These are phyloP conservation scores for Acacia acuminata DNA, from an alignment of 306 rosid species.

Conservation along the genomic window DNA sequence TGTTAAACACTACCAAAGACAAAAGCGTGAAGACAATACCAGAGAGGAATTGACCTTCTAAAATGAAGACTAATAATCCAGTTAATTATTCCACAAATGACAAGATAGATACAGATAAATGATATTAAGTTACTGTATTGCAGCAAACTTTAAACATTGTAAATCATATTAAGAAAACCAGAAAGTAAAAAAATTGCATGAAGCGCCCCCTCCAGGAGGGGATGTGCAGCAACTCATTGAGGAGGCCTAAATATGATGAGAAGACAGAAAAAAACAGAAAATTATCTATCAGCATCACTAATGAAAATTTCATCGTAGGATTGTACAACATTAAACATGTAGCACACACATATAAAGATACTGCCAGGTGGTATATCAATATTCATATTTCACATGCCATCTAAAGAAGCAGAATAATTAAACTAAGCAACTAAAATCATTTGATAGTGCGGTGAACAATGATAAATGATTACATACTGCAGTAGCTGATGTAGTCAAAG, in stretches of 20 bases:
- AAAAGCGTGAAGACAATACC: not conserved
- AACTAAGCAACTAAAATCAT: slow-evolving; percentile 13
- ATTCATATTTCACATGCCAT: slow-evolving; percentile 15
- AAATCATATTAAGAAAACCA: not conserved
- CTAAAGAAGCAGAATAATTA: slow-evolving; percentile 2
- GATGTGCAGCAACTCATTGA: not conserved
- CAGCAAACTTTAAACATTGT: not conserved
- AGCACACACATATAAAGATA: not conserved
- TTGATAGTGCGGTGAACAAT: not conserved
- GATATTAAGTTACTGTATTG: not conserved
- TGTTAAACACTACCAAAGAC: slow-evolving; percentile 7
- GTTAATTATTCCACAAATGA: slow-evolving; percentile 13
- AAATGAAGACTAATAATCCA: slow-evolving; percentile 7
- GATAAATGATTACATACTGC: slow-evolving; percentile 65
- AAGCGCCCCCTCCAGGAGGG: not conserved
- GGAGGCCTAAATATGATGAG: not conserved
- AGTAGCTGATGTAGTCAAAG: slow-evolving; percentile 85
- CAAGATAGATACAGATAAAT: slow-evolving; percentile 6
- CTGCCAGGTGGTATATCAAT: not conserved
- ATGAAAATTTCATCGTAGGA: not conserved
- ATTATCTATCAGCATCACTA: not conserved
- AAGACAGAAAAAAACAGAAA: not conserved
- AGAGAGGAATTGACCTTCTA: slow-evolving; percentile 4
- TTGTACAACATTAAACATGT: not conserved
- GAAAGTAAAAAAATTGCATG: not conserved